Conservation (phyloP, 2,329 filamentous ascomycete genomes). For the Xylariaceae sp. region DNA sequence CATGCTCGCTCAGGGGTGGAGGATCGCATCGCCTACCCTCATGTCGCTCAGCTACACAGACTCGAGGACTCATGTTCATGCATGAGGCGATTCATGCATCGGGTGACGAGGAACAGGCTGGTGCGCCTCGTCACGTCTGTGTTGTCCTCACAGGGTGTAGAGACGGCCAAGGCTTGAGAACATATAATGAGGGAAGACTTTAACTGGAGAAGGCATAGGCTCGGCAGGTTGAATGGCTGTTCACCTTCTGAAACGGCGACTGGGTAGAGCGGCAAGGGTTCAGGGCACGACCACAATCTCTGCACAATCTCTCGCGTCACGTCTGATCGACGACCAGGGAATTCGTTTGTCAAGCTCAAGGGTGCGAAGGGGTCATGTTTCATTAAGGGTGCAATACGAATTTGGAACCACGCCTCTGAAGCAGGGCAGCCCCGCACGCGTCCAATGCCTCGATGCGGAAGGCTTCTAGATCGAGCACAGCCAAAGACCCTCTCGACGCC, state of each 20-base stretch:
- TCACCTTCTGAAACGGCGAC: neutral
- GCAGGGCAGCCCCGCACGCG: conserved; percentile 2
- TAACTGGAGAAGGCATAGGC: too few relatives aligned
- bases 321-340: conserved; percentile 26
- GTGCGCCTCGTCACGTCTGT: too few relatives aligned
- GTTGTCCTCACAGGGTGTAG: too few relatives aligned
- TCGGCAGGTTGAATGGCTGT: neutral
- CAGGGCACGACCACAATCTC: too few relatives aligned
- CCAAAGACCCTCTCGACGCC: too few relatives aligned
- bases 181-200: too few relatives aligned
- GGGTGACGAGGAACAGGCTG: neutral
- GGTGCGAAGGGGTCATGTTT: conserved; percentile 17
- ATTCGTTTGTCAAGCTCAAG: neutral
- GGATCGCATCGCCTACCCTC: neutral
- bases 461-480: conserved; percentile 8
- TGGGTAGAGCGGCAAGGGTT: neutral
- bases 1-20: conserved; percentile 9
- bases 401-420: too few relatives aligned
- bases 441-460: conserved; percentile 1
- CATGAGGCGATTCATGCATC: conserved; percentile 1
- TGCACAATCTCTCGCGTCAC: neutral
- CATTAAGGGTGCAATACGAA: conserved; percentile 22
- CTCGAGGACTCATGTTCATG: conserved; percentile 17
- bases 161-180: too few relatives aligned
- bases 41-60: conserved; percentile 7